Evolutionary conservation across 768 basidiomycete genomes (phyloP).

Genomic region (Tylopilus vinaceipallidus): DNA sequence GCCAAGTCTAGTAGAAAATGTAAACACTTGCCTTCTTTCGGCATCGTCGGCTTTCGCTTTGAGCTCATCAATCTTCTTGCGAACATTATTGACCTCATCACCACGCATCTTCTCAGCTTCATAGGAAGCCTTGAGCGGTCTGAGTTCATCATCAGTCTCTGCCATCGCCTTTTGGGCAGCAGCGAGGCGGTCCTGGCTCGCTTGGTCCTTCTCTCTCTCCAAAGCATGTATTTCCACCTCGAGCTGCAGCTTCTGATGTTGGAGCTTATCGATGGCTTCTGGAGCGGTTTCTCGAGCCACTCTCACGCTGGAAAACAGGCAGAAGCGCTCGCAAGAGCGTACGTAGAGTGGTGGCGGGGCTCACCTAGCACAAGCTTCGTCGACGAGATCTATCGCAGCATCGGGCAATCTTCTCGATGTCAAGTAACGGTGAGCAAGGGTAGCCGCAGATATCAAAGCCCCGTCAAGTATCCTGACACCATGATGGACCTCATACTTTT

Average conservation of each 20-base stretch:
- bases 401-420: slow-evolving; percentile 79
- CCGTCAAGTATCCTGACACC: slow-evolving; percentile 88
- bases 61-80: slow-evolving; percentile 86
- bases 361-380: slow-evolving; percentile 88
- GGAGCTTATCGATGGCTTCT: slow-evolving; percentile 88
- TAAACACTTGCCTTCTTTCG: slow-evolving; percentile 63
- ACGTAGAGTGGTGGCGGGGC: slow-evolving; percentile 15
- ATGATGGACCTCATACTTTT: slow-evolving; percentile 92
- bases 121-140: slow-evolving; percentile 80
- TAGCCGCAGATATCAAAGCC: slow-evolving; percentile 85
- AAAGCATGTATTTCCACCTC: slow-evolving; percentile 95
- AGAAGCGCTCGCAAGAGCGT: neutral
- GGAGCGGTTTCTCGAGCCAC: slow-evolving; percentile 94
- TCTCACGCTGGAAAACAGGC: slow-evolving; percentile 56
- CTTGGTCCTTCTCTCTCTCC: slow-evolving; percentile 86
- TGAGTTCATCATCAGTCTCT: slow-evolving; percentile 80
- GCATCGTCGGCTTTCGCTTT: slow-evolving; percentile 92
- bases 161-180: slow-evolving; percentile 75
- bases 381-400: slow-evolving; percentile 87
- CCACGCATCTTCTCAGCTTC: slow-evolving; percentile 83
- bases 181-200: slow-evolving; percentile 80
- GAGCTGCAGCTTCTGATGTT: slow-evolving; percentile 84
- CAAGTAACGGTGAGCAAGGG: slow-evolving; percentile 90
- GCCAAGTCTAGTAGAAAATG: neutral
- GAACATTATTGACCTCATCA: slow-evolving; percentile 73